These are phyloP conservation scores for Adansonia grandidieri DNA, from an alignment of 441 rosid species.

Conservation along the genomic window DNA sequence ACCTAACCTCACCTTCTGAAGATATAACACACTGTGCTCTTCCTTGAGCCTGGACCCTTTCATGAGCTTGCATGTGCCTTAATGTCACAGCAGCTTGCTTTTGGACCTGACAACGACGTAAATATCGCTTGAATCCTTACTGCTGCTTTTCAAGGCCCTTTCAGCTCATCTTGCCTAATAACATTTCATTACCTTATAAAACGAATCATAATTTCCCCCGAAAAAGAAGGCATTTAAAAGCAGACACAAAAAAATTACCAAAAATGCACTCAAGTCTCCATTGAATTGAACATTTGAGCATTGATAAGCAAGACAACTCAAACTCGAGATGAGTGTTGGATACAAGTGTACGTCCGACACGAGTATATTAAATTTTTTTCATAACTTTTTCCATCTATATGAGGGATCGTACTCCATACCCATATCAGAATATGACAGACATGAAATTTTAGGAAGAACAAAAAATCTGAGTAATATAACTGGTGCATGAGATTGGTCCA, in stretches of 20 bases:
- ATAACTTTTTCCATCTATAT: no score
- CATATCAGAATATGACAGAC: no score
- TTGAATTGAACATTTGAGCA: background rate
- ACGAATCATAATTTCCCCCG: background rate
- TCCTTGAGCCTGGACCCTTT: no score
- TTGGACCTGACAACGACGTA: constrained; percentile 74
- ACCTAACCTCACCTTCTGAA: constrained; percentile 51
- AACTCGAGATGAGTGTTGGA: no score
- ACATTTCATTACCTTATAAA: constrained; percentile 9
- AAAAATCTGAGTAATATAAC: no score
- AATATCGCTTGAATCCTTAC: constrained; percentile 92
- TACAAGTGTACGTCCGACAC: no score
- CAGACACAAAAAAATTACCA: background rate
- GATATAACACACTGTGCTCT: no score
- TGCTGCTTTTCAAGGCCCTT: constrained; percentile 80
- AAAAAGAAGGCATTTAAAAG: background rate
- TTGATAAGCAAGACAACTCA: background rate
- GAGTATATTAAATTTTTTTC: no score
- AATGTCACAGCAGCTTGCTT: constrained; percentile 92
- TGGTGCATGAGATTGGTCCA: background rate
- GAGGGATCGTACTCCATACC: no score
- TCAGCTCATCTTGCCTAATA: constrained; percentile 75
- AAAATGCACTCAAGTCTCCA: background rate
- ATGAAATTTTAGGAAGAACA: no score
- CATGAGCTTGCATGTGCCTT: constrained; percentile 20